Conservation (phyloP, 208 protist species). For the Phytomonas sp. region DNA sequence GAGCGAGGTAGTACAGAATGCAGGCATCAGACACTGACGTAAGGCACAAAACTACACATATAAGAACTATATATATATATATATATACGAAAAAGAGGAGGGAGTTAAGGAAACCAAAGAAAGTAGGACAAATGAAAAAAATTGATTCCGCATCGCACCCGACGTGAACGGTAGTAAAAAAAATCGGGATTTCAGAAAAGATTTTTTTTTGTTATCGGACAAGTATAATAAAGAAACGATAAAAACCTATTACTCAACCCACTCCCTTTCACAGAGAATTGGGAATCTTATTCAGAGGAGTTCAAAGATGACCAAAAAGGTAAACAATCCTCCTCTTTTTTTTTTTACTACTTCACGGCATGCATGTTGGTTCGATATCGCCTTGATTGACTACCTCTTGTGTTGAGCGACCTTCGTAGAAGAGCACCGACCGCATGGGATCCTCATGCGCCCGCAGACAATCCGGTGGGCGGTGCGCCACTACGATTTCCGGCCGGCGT, state of each 20-base stretch:
- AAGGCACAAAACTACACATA: background rate
- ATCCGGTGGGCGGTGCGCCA: constrained; percentile 26
- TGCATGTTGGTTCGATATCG: background rate
- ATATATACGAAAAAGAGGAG: constrained; percentile 2
- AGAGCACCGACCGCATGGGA: background rate
- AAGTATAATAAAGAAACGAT: background rate
- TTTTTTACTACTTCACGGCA: background rate
- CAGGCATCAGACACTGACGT: constrained; percentile 9
- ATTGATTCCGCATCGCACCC: constrained; percentile 9
- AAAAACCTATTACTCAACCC: background rate
- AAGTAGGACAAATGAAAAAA: constrained; percentile 15
- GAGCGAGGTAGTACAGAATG: constrained; percentile 6
- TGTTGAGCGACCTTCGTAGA: background rate
- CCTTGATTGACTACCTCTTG: background rate
- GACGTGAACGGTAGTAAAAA: background rate
- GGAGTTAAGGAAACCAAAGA: constrained; percentile 10
- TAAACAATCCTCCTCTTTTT: background rate
- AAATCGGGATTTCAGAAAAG: background rate
- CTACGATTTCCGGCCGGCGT: background rate
- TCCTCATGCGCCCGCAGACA: constrained; percentile 30
- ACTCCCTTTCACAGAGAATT: background rate
- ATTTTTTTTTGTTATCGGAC: background rate
- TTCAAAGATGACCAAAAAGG: no score
- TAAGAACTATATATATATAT: constrained; percentile 3
- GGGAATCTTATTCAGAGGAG: background rate